Evolutionary conservation across 1,284 basidiomycete genomes (phyloP).

Genomic region (Ceraceosorus guamensis): DNA sequence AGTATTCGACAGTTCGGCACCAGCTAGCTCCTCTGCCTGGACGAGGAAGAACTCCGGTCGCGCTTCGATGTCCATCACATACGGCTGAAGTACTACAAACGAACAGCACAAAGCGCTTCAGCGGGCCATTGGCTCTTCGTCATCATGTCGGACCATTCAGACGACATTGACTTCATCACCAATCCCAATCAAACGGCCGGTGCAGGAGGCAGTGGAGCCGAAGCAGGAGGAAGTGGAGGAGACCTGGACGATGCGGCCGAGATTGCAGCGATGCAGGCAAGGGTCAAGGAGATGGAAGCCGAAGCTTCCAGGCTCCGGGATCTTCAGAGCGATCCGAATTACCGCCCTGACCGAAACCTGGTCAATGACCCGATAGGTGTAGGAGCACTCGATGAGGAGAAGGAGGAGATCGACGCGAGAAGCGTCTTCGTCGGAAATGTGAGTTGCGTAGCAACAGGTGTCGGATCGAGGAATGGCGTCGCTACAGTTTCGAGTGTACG

Average conservation of each 20-base stretch:
- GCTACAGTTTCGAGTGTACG: not conserved
- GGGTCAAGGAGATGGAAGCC: constrained; percentile 69
- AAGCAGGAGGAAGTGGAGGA: constrained; percentile 13
- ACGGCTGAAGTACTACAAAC: too few species aligned
- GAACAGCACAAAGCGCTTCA: too few species aligned
- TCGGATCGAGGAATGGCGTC: not conserved
- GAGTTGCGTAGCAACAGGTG: constrained; percentile 47
- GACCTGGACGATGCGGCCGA: constrained; percentile 49
- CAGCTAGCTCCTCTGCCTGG: too few species aligned
- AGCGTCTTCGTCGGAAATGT: constrained; percentile 97
- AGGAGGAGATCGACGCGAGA: constrained; percentile 68
- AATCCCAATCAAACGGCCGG: not conserved
- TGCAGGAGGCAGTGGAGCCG: not conserved
- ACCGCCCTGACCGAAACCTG: constrained; percentile 44
- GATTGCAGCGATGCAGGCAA: constrained; percentile 71
- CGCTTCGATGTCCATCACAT: too few species aligned
- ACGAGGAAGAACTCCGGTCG: too few species aligned
- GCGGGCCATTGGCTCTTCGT: too few species aligned
- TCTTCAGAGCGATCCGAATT: constrained; percentile 78
- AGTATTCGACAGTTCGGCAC: too few species aligned
- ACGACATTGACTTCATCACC: not conserved
- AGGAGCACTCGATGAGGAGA: constrained; percentile 40
- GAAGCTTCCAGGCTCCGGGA: constrained; percentile 82
- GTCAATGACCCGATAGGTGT: constrained; percentile 52
- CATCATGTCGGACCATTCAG: not conserved